Evolutionary conservation across 2,329 filamentous ascomycete species (phyloP).

Genomic region (Sclerotinia spermophila): DNA sequence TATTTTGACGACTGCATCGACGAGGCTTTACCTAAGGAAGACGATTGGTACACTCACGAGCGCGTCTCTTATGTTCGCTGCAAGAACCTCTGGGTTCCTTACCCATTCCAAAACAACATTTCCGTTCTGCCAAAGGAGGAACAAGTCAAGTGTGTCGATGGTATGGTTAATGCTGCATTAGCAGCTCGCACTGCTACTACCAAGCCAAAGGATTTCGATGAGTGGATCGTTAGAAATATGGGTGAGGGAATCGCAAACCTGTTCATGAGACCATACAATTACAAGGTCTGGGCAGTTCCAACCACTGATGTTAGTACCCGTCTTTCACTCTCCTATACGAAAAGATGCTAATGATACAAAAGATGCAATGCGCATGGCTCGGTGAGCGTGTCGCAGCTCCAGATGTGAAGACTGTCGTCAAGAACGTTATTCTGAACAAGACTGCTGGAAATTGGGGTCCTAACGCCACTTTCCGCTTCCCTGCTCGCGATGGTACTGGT

Average conservation of each 20-base stretch:
- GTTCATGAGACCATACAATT: slow-evolving; percentile 99
- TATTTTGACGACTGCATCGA: slow-evolving; percentile 99
- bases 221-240: slow-evolving; percentile 95
- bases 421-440: slow-evolving; percentile 95
- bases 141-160: slow-evolving; percentile 90
- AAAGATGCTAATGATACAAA: slow-evolving; percentile 14
- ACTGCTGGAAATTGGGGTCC: slow-evolving; percentile 96
- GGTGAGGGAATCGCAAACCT: slow-evolving; percentile 85
- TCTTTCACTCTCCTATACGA: background rate
- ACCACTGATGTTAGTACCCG: slow-evolving; percentile 73
- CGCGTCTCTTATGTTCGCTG: slow-evolving; percentile 98
- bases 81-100: slow-evolving; percentile 94
- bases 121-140: slow-evolving; percentile 97
- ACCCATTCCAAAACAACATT: slow-evolving; percentile 99
- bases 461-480: slow-evolving; percentile 98
- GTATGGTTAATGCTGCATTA: slow-evolving; percentile 90
- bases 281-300: slow-evolving; percentile 98
- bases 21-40: slow-evolving; percentile 88
- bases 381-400: slow-evolving; percentile 97
- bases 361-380: slow-evolving; percentile 99
- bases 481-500: slow-evolving; percentile 89
- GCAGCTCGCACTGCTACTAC: slow-evolving; percentile 81
- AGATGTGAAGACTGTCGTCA: slow-evolving; percentile 88
- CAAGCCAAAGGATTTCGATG: slow-evolving; percentile 95
- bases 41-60: slow-evolving; percentile 97